Evolutionary conservation across 2,329 filamentous ascomycete species (phyloP).

Genomic region (Aurifilum marmelostoma): DNA sequence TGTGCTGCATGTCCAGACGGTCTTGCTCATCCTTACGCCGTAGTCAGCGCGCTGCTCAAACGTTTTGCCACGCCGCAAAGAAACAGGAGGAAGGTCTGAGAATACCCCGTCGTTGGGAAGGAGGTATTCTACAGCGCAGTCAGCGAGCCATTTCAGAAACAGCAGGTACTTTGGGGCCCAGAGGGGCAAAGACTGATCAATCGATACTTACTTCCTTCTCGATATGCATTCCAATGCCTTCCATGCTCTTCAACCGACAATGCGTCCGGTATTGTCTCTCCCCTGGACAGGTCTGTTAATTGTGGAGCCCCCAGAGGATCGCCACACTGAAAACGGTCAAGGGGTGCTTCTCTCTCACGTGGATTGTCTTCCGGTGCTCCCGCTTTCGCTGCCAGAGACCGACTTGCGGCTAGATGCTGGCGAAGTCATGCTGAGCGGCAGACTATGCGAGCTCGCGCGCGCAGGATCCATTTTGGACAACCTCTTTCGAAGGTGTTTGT

Average conservation of each 20-base stretch:
- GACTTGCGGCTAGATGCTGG: constrained; percentile 4
- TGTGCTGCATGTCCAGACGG: constrained; percentile 18
- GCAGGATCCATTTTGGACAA: too few species aligned
- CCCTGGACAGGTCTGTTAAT: background rate
- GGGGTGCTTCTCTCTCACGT: background rate
- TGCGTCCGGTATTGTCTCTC: constrained; percentile 14
- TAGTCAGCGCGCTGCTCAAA: background rate
- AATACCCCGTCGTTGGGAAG: constrained; percentile 19
- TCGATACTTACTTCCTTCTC: constrained; percentile 12
- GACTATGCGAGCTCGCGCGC: background rate
- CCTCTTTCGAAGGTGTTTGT: background rate
- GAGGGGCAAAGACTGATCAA: background rate
- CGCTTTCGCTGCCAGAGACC: constrained; percentile 7
- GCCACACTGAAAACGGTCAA: background rate
- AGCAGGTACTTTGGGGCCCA: background rate
- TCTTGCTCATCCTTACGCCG: constrained; percentile 14
- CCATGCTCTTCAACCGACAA: constrained; percentile 16
- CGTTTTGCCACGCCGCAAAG: background rate
- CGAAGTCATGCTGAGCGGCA: background rate
- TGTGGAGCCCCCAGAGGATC: background rate
- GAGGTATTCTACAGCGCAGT: constrained; percentile 13
- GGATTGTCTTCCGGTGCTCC: constrained; percentile 1
- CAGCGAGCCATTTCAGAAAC: background rate
- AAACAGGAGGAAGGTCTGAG: background rate
- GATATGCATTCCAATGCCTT: constrained; percentile 14